Base-by-base conservation (phyloP, 2,329 filamentous ascomycete species). In the Byssoonygena ceratinophila region DNA sequence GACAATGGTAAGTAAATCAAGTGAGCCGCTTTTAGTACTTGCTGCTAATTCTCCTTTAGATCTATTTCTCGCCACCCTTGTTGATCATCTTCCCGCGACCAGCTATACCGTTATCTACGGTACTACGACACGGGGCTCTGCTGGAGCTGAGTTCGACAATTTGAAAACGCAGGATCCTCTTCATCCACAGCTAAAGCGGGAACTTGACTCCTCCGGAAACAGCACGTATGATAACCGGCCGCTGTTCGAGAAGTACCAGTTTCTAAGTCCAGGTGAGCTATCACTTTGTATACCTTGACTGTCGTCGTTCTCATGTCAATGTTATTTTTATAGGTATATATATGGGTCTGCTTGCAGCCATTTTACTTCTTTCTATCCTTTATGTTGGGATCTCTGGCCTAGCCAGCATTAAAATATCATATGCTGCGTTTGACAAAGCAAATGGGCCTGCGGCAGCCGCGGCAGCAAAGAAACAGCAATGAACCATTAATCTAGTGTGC, bases 371-470 rank as follows among this genome's bases (percentile, higher is more conserved):
- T 55, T 73, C 80, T 25, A 90, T 97, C 59, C 74, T 95, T 4
- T 83, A 84, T 59, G 83, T 90, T 53, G 92, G 85, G 12, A 72
- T 97, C 52, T 80, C 71, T 55, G 89, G 86, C 12, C 75, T 97
- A 11, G 74, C 79, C 5, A 91, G 87, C 59, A 76, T 98, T 16
- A 78, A 96, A 67, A 87, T 97, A 27, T 86, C 87, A 0, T 97
- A 97, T 68, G 88, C 86, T 57, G 89, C 92, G 1, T 98, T 97
- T 66, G 91, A 94, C 66, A 96, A 95, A 76, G 91, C 96, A 61
- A 94, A 88, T 76, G 87, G 89, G 0, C 87, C 88, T n/a, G 76
- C 82, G 34, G 85, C 85, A 29, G 87, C 94, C 71, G 84, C 85
- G 27, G 87, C 94, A 71, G 94, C 90, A 80, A 94, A 81, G 66